Evolutionary conservation across 208 protist species (phyloP).

Genomic region (Leishmania lainsoni): DNA sequence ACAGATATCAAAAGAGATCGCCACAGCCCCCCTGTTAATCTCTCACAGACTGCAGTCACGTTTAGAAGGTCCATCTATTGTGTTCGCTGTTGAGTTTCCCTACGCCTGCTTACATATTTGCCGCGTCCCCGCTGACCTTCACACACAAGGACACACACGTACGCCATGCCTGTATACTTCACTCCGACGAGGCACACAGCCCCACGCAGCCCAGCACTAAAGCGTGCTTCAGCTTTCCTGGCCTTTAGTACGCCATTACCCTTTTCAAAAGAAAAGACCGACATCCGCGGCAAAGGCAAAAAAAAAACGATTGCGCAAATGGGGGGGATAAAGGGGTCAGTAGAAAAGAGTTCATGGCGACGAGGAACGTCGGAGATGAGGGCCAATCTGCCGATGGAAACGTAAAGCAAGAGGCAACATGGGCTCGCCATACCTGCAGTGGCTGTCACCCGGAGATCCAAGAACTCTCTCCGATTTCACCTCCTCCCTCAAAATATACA

Average conservation of each 20-base stretch:
- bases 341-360: neutral
- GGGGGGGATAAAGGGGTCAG: neutral
- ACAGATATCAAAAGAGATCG: neutral
- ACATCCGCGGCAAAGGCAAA: neutral
- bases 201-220: neutral
- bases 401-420: neutral
- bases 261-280: neutral
- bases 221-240: neutral
- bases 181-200: neutral
- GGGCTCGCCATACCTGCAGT: neutral
- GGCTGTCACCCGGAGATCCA: neutral
- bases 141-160: too few species aligned
- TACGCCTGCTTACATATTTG: neutral
- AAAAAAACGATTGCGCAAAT: neutral
- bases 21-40: neutral
- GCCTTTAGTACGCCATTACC: neutral
- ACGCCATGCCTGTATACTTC: neutral
- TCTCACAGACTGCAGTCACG: neutral
- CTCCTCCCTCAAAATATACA: neutral
- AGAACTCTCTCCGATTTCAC: neutral
- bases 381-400: neutral
- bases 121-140: neutral
- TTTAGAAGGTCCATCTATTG: neutral
- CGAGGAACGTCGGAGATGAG: neutral
- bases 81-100: neutral